Base-by-base conservation (phyloP, 2,329 filamentous ascomycete genomes). In the Ascochyta clinopodiicola region DNA sequence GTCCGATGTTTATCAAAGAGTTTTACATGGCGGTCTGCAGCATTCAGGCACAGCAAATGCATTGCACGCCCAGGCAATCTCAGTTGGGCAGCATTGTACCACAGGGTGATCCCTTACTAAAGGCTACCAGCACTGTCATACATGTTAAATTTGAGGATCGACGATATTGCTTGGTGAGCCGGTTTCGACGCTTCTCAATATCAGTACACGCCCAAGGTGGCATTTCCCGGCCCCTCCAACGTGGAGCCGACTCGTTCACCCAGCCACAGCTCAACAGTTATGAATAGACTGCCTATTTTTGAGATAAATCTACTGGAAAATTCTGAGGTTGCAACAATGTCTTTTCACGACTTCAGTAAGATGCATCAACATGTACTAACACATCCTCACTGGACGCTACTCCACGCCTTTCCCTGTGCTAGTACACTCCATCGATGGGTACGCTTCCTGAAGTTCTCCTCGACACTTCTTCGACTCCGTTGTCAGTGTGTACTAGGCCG, bases 61-160 rank as follows among this genome's bases (percentile, higher is more conserved):
- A 46, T 22, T 38, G 35, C 35, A 54, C 13, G 39, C 44, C 40
- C 35, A 12, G 39, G 27, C 32, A 43, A 38, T 17, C 34, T 49
- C 34, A 44, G 13, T 44, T 8, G n/a, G 22, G 15, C 34, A 44
- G 22, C n/a, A 27, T 39, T 31, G 35, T 49, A 34, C 13, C 24
- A 24, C 36, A 29, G 45, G 24, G 27, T 19, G 17, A 31, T 31
- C 27, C 36, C 34, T 40, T 27, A 38, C 19, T 34, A 24, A 15
- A 44, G 7, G 13, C 31, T 44, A 6, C 6, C 13, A 48, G 27
- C n/a, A 24, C 31, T 32, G 29, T 12, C 25, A 25, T 15, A 7
- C 5, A 15, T 25, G 35, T 17, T 35, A 39, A 15, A 5, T 12
- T 21, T 19, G 9, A 22, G 13, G 36, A 37, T 21, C n/a, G 3